Conservation (phyloP, 2,329 filamentous ascomycete genomes). For the Phaeosphaeriaceae sp. region DNA sequence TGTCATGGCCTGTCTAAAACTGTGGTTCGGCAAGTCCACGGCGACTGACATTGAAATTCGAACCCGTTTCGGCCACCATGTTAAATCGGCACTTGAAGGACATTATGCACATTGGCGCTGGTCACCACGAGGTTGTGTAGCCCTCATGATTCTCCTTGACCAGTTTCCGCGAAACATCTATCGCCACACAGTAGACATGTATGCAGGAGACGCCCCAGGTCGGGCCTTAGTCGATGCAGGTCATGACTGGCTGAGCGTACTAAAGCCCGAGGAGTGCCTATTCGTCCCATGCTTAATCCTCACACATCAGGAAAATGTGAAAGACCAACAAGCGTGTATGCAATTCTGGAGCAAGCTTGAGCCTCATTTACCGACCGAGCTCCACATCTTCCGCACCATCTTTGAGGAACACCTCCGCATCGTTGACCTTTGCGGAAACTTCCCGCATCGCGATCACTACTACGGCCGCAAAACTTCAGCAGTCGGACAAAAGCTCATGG, state of each 20-base stretch:
- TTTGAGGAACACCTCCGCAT: constrained; percentile 17
- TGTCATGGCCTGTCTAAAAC: constrained; percentile 11
- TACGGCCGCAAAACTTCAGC: constrained; percentile 13
- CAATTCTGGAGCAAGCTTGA: constrained; percentile 12
- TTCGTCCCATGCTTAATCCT: constrained; percentile 14
- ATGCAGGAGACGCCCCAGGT: constrained; percentile 32
- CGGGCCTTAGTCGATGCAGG: constrained; percentile 9
- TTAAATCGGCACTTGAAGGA: constrained; percentile 9
- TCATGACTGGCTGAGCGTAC: constrained; percentile 11
- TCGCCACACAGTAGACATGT: constrained; percentile 39
- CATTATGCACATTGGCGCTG: constrained; percentile 11
- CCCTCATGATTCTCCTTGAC: constrained; percentile 48
- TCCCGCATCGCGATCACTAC: constrained; percentile 14
- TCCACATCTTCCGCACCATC: constrained; percentile 17
- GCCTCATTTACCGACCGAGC: constrained; percentile 3
- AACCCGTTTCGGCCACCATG: constrained; percentile 12
- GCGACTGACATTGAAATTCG: constrained; percentile 11
- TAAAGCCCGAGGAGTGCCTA: constrained; percentile 14
- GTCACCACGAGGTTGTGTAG: constrained; percentile 18
- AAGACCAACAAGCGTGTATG: constrained; percentile 10
- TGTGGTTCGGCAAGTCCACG: constrained; percentile 16
- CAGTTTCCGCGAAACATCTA: constrained; percentile 50
- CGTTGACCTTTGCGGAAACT: constrained; percentile 11
- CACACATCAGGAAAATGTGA: constrained; percentile 13
- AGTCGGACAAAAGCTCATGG: constrained; percentile 18